Percentiles rank a stretch among this genome's conserved stretches.
phyloP scores from a whole-genome alignment of 495 filamentous ascomycete species.

The Neurospora sp. region DNA sequence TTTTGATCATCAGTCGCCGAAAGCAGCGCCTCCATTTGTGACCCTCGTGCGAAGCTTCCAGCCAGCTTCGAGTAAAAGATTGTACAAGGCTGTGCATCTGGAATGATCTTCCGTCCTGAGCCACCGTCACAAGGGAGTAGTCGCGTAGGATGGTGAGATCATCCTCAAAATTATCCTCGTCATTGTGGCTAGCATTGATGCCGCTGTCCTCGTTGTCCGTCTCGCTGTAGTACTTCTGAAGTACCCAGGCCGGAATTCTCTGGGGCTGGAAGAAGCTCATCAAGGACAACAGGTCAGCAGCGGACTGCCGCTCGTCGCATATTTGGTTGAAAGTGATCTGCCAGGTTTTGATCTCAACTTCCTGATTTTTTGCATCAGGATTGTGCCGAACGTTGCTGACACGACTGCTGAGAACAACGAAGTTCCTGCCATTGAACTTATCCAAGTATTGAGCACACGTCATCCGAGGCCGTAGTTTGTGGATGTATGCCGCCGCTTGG shows the following conservation, averaged over 20 bases:
- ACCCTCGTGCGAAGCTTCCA: neutral
- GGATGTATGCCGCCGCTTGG: constrained; percentile 35
- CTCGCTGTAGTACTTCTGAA: neutral
- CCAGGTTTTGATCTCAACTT: constrained; percentile 11
- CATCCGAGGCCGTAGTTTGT: constrained; percentile 1
- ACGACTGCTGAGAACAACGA: neutral
- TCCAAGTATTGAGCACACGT: neutral
- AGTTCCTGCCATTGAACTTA: neutral
- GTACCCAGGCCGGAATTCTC: constrained; percentile 20
- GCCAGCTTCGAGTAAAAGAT: neutral
- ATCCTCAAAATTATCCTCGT: neutral
- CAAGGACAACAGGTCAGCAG: constrained; percentile 23
- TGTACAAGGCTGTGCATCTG: neutral
- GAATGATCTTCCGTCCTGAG: neutral
- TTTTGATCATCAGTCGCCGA: neutral
- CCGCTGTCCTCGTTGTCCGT: neutral
- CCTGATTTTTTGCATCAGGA: neutral
- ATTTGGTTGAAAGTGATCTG: constrained; percentile 22
- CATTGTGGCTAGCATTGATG: fast-evolving
- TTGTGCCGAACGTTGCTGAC: fast-evolving
- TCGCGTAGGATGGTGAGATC: neutral
- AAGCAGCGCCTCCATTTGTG: neutral
- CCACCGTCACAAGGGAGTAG: neutral
- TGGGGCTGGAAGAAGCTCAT: constrained; percentile 29
- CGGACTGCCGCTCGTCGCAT: constrained; percentile 11